phyloP scores from a whole-genome alignment of 2,329 filamentous ascomycete species.

The Ophiostoma pallidulum region DNA sequence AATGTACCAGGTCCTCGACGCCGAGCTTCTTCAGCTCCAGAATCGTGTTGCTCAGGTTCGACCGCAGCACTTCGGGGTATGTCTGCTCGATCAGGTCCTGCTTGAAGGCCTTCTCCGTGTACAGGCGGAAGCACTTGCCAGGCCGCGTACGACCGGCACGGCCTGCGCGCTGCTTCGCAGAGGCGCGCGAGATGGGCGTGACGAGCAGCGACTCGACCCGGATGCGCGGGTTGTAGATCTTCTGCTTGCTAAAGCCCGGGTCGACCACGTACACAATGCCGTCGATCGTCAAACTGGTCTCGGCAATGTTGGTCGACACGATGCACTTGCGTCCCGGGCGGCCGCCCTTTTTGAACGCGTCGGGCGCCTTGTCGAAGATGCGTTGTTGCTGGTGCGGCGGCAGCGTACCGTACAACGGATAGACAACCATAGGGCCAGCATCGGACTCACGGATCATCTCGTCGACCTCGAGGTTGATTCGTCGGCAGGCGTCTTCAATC shows the following conservation, averaged over 20 bases:
- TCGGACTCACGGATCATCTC: conserved; percentile 88
- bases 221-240: conserved; percentile 96
- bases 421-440: conserved; percentile 79
- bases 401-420: conserved; percentile 87
- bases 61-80: conserved; percentile 89
- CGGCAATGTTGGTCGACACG: conserved; percentile 93
- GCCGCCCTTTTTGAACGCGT: conserved; percentile 62
- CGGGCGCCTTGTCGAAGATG: conserved; percentile 86
- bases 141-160: conserved; percentile 97
- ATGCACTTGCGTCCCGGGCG: conserved; percentile 89
- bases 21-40: conserved; percentile 96
- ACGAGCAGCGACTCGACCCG: conserved; percentile 96
- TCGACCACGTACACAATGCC: conserved; percentile 99
- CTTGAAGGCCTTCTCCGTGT: conserved; percentile 93
- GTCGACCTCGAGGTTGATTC: conserved; percentile 83
- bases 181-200: conserved; percentile 95
- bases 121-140: conserved; percentile 95
- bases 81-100: conserved; percentile 97
- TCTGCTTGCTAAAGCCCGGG: conserved; percentile 97
- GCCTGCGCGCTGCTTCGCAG: conserved; percentile 93
- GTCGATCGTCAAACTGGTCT: conserved; percentile 95
- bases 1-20: conserved; percentile 91
- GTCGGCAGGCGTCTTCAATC: conserved; percentile 91
- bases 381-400: conserved; percentile 88
- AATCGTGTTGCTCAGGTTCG: conserved; percentile 90